Evolutionary conservation across 2,329 filamentous ascomycete genomes (phyloP), one percentile per base, ranked within the genome.

Genomic region (Xylariaceae sp.): DNA sequence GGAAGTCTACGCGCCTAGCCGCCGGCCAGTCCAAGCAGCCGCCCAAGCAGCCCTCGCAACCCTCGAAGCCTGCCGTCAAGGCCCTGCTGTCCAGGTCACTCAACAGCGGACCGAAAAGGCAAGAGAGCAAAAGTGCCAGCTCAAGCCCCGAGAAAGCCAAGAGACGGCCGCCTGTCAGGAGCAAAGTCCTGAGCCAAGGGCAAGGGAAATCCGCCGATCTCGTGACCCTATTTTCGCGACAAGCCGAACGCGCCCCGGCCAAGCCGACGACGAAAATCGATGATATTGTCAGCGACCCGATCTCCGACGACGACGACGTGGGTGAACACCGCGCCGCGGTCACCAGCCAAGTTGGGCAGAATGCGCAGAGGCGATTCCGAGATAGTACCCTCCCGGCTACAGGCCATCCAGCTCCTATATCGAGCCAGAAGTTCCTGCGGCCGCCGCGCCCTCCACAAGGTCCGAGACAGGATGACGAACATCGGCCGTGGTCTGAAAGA

Each of bases 401-500:
- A 10, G 52, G 46, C 24, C 44, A 39, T 30, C 39, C 33, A 3
- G 38, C 50, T 19, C 39, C 39, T 31, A 40, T 43, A n/a, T 51
- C 56, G 24, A 73, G 70, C 43, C 71, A 73, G 44, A 67, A 60
- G 38, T 79, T 77, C 39, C 51, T 75, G 16, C 65, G 58, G 39
- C 71, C 65, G 10, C 48, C 60, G 7, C 45, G 50, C 8, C 50
- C 51, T 3, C 43, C 50, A 14, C 50, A 45, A 10, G 49, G 48
- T 12, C 32, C 50, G 6, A 42, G 44, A 3, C 25, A 49, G 5
- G 63, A 67, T 31, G 67, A 75, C 22, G 80, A 87, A 44, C 60
- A 68, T 31, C 73, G 82, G 33, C 88, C 90, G 3, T 96, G 90
- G 90, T 83, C 83, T 12, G 89, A 95, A 47, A 77, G 80, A 46